Evolutionary conservation across 2,329 filamentous ascomycete species (phyloP).

Genomic region (Harringtonia lauricola): DNA sequence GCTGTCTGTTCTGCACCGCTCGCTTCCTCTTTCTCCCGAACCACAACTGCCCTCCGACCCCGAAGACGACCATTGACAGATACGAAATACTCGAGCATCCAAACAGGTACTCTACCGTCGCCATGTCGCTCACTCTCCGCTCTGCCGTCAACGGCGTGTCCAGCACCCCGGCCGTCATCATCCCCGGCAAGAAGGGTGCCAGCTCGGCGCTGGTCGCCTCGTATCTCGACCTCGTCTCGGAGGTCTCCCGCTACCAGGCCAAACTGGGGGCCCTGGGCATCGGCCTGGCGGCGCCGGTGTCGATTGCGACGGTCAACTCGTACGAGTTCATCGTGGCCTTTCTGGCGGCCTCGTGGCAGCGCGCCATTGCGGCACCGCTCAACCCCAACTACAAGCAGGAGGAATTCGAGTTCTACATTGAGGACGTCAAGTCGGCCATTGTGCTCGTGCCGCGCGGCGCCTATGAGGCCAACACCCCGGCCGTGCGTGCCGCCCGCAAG

Average conservation of each 20-base stretch:
- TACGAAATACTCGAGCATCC: too few species aligned
- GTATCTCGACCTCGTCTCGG: constrained; percentile 54
- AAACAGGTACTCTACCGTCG: not conserved
- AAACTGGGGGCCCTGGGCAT: constrained; percentile 70
- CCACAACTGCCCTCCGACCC: too few species aligned
- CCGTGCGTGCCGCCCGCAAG: constrained; percentile 65
- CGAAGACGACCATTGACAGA: too few species aligned
- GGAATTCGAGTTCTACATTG: constrained; percentile 88
- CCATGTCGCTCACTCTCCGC: constrained; percentile 35
- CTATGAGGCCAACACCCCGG: constrained; percentile 54
- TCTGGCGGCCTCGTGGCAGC: constrained; percentile 75
- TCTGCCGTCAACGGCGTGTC: constrained; percentile 35
- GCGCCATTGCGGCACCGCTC: constrained; percentile 73
- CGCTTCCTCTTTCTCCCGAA: too few species aligned
- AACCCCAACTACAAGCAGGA: constrained; percentile 83
- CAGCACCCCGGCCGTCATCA: constrained; percentile 52
- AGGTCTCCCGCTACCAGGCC: constrained; percentile 61
- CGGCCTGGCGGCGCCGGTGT: constrained; percentile 57
- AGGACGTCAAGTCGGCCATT: constrained; percentile 70
- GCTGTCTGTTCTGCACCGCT: too few species aligned
- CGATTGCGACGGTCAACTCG: constrained; percentile 73
- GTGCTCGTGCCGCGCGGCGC: constrained; percentile 65
- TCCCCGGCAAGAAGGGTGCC: constrained; percentile 44
- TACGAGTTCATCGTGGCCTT: constrained; percentile 85
- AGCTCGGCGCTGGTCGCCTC: constrained; percentile 43